Evolutionary conservation across 768 basidiomycete species (phyloP).

Genomic region (Hygrocybe punicea): DNA sequence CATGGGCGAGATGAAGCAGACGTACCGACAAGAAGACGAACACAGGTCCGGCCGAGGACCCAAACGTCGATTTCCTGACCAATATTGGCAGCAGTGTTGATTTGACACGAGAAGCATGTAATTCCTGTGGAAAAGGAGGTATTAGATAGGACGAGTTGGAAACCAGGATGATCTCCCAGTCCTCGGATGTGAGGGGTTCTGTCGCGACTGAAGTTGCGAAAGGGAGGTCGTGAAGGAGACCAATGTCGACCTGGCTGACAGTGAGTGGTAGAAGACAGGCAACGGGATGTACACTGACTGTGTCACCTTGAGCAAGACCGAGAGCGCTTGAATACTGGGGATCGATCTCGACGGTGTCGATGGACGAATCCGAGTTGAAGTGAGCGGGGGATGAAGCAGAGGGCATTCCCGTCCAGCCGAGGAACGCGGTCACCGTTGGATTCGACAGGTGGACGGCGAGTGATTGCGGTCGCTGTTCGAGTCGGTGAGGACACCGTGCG

Average conservation of each 20-base stretch:
- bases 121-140: slow-evolving; percentile 58
- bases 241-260: slow-evolving; percentile 74
- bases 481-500: not conserved
- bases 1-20: slow-evolving; percentile 8
- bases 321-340: slow-evolving; percentile 82
- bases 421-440: slow-evolving; percentile 49
- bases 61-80: slow-evolving; percentile 91
- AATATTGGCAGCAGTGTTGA: slow-evolving; percentile 78
- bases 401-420: slow-evolving; percentile 97
- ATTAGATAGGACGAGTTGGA: not conserved
- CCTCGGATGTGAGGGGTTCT: slow-evolving; percentile 86
- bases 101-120: slow-evolving; percentile 92
- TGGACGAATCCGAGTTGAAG: slow-evolving; percentile 48
- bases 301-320: slow-evolving; percentile 69
- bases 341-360: slow-evolving; percentile 92
- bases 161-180: slow-evolving; percentile 85
- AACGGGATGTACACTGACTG: slow-evolving; percentile 48
- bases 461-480: slow-evolving; percentile 69
- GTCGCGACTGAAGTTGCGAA: slow-evolving; percentile 74
- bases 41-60: slow-evolving; percentile 83
- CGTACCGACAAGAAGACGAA: slow-evolving; percentile 80
- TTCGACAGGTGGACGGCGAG: slow-evolving; percentile 67
- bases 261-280: slow-evolving; percentile 3
- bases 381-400: slow-evolving; percentile 70
- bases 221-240: slow-evolving; percentile 78